A percentile compares a stretch with the other conserved stretches of the same genome.
Evolutionary conservation across 306 rosid species (phyloP).

Genomic region (Cucumis sativus): DNA sequence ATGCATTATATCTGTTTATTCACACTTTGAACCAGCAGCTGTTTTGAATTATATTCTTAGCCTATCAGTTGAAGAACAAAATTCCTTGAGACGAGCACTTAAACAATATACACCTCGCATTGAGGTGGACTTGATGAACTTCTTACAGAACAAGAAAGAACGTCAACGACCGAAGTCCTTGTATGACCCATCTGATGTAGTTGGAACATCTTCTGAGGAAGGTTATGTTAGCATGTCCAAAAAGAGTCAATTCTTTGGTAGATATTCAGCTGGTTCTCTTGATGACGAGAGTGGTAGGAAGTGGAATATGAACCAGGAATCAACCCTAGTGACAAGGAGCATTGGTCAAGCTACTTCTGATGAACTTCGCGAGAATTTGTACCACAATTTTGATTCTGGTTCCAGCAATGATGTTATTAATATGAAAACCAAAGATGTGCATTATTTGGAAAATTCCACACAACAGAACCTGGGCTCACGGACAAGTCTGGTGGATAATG

Average conservation of each 20-base stretch:
- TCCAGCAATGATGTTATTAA: constrained; percentile 29
- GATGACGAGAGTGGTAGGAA: constrained; percentile 77
- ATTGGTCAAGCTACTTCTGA: constrained; percentile 50
- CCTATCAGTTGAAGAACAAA: constrained; percentile 91
- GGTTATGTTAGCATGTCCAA: constrained; percentile 62
- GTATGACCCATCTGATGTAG: constrained; percentile 78
- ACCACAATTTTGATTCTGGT: constrained; percentile 47
- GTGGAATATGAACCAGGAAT: constrained; percentile 82
- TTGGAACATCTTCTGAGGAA: constrained; percentile 92
- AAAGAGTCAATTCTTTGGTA: constrained; percentile 55
- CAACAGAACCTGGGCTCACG: constrained; percentile 43
- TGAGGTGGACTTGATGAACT: constrained; percentile 91
- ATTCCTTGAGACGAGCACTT: constrained; percentile 91
- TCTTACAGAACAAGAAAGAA: constrained; percentile 91
- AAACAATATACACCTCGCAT: constrained; percentile 96
- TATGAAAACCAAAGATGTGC: constrained; percentile 38
- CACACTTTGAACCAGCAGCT: constrained; percentile 82
- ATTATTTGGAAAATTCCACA: constrained; percentile 19
- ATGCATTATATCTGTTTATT: constrained; percentile 87
- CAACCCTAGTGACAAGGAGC: constrained; percentile 32
- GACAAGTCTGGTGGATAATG: constrained; percentile 34
- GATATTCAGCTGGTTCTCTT: constrained; percentile 81
- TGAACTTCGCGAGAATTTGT: constrained; percentile 40
- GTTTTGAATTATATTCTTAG: constrained; percentile 84
- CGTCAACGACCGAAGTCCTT: constrained; percentile 70